A percentile compares a stretch with the other conserved stretches of the same genome.
phyloP scores from a whole-genome alignment of 257 asterid species.

The Nicotiana attenuata region DNA sequence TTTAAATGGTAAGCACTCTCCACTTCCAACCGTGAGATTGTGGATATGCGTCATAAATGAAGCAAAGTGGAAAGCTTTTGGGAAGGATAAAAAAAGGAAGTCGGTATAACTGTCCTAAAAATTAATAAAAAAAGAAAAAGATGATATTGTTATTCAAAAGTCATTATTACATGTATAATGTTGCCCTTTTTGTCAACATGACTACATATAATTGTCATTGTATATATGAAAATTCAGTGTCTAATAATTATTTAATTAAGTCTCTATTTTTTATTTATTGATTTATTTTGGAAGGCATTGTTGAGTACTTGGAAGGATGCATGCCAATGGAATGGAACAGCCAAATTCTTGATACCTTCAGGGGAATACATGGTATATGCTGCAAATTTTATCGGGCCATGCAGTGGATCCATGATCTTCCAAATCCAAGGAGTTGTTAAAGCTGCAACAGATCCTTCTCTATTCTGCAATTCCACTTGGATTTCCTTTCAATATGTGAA shows the following conservation, averaged over 20 bases:
- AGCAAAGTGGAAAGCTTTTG: too few relatives aligned
- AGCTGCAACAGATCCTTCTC: constrained; percentile 6
- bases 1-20: too few relatives aligned
- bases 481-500: background rate
- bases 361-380: constrained; percentile 1
- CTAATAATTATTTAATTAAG: background rate
- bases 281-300: background rate
- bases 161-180: background rate
- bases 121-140: too few relatives aligned
- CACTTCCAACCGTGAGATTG: too few relatives aligned
- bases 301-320: constrained; percentile 6
- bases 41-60: too few relatives aligned
- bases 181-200: background rate
- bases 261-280: background rate
- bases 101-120: too few relatives aligned
- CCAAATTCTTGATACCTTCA: background rate
- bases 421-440: background rate
- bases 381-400: background rate
- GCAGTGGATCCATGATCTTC: background rate
- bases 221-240: background rate
- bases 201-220: background rate
- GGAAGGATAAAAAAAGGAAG: too few relatives aligned
- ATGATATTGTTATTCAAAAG: background rate
- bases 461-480: constrained; percentile 3
- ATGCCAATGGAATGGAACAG: background rate